A percentile compares a stretch with the other conserved stretches of the same genome.
Evolutionary conservation across 129 eudicot genomes (phyloP).

Genomic region (Silybum marianum): DNA sequence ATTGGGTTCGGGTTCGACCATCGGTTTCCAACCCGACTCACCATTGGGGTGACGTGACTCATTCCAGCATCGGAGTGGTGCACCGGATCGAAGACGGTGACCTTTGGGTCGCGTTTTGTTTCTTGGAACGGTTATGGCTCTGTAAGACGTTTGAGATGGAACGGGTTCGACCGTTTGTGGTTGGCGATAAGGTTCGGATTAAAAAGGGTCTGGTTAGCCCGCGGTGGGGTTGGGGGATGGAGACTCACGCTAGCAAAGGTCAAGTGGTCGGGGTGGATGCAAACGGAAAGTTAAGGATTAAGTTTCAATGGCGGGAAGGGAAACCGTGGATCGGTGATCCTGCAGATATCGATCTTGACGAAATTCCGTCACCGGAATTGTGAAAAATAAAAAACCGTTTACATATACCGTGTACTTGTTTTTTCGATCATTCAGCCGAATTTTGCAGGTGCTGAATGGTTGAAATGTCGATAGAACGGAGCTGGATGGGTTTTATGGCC

Average conservation of each 20-base stretch:
- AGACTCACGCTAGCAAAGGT: conserved; percentile 90
- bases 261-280: conserved; percentile 95
- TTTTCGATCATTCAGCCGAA: conserved; percentile 20
- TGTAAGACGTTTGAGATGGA: conserved; percentile 86
- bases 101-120: conserved; percentile 94
- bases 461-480: conserved; percentile 29
- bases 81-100: conserved; percentile 82
- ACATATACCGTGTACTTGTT: not conserved
- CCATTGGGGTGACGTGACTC: conserved; percentile 89
- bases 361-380: conserved; percentile 28
- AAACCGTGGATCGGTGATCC: conserved; percentile 98
- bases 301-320: conserved; percentile 93
- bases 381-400: not conserved
- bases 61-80: conserved; percentile 86
- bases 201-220: conserved; percentile 76
- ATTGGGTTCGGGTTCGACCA: conserved; percentile 82
- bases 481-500: conserved; percentile 11
- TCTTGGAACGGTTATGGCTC: conserved; percentile 85
- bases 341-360: conserved; percentile 79
- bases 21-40: conserved; percentile 65
- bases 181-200: conserved; percentile 79
- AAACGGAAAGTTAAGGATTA: conserved; percentile 87
- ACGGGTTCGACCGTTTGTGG: conserved; percentile 58
- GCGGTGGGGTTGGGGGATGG: conserved; percentile 99
- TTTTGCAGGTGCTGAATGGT: conserved; percentile 34